Conservation (phyloP, 345 rosid species). For the thale cress (Arabidopsis thaliana) region DNA sequence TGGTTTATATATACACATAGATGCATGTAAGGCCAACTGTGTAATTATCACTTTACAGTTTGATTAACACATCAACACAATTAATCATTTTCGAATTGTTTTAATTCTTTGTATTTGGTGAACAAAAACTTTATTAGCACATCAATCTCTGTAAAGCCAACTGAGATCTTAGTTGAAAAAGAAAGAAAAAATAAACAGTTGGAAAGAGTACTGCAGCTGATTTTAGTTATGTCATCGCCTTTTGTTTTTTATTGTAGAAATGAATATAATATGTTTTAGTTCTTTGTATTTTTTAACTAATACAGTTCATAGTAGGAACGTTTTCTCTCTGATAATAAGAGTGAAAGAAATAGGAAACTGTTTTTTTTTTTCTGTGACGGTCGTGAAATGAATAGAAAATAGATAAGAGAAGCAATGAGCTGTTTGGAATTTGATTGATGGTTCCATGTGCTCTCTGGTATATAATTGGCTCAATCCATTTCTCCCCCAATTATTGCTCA, state of each 20-base stretch:
- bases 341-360: constrained; percentile 1
- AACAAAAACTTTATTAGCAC: neutral
- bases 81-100: neutral
- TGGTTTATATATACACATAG: constrained; percentile 27
- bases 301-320: constrained; percentile 14
- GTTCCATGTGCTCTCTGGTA: constrained; percentile 35
- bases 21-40: constrained; percentile 24
- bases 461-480: constrained; percentile 5
- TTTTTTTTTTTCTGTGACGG: neutral
- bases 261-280: constrained; percentile 1
- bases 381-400: neutral
- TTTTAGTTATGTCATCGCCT: neutral
- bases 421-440: constrained; percentile 27
- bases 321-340: neutral
- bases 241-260: neutral
- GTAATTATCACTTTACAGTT: constrained; percentile 27
- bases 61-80: constrained; percentile 5
- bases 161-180: constrained; percentile 5
- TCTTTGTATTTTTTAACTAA: neutral
- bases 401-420: constrained; percentile 20
- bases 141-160: constrained; percentile 1
- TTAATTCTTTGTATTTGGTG: neutral
- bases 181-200: neutral
- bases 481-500: constrained; percentile 23
- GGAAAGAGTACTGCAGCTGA: constrained; percentile 22